A percentile compares a stretch with the other conserved stretches of the same genome.
phyloP scores from a whole-genome alignment of 1,284 basidiomycete genomes.

The Wolfiporia cocos region DNA sequence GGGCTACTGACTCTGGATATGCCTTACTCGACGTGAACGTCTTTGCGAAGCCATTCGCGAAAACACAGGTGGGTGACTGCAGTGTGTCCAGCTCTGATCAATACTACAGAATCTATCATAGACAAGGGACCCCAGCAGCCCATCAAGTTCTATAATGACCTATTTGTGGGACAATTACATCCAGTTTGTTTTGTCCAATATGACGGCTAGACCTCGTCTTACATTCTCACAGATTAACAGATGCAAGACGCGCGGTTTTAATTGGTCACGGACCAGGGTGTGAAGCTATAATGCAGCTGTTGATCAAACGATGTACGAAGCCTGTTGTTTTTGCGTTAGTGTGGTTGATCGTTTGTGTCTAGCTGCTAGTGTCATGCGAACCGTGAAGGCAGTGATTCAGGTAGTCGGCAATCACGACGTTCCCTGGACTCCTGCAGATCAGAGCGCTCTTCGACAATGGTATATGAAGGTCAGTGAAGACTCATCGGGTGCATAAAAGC shows the following conservation, averaged over 20 bases:
- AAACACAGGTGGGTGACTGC: constrained; percentile 28
- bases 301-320: constrained; percentile 42
- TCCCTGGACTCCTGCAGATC: constrained; percentile 47
- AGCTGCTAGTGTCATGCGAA: constrained; percentile 50
- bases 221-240: constrained; percentile 48
- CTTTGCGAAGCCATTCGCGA: constrained; percentile 56
- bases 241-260: constrained; percentile 68
- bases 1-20: constrained; percentile 63
- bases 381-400: constrained; percentile 69
- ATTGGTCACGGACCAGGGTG: constrained; percentile 88
- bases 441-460: constrained; percentile 51
- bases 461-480: constrained; percentile 48
- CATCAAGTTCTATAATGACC: constrained; percentile 55
- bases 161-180: constrained; percentile 97
- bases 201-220: constrained; percentile 2
- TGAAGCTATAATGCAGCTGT: constrained; percentile 65
- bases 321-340: constrained; percentile 1
- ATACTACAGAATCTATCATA: constrained; percentile 5
- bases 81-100: constrained; percentile 2
- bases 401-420: constrained; percentile 64
- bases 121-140: constrained; percentile 35
- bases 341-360: background rate
- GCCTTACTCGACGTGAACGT: constrained; percentile 87
- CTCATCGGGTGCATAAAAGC: background rate
- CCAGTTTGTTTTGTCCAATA: constrained; percentile 39